These are phyloP conservation scores for Schoenoplectus tabernaemontani DNA, from an alignment of 202 grass and related monocot genomes.

Conservation along the genomic window DNA sequence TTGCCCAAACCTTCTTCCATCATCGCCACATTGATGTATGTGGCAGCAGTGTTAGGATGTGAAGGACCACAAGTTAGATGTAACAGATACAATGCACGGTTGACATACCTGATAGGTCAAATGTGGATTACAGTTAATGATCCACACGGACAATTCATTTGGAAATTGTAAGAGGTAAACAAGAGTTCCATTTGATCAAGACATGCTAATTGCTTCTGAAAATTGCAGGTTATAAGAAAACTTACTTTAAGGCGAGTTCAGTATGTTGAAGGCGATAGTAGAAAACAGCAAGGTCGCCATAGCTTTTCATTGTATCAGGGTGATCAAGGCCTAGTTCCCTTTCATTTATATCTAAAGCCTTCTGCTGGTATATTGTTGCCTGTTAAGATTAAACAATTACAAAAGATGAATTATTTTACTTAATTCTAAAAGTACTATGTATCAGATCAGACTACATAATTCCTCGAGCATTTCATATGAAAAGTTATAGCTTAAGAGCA, in stretches of 20 bases:
- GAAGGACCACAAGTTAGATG: constrained; percentile 90
- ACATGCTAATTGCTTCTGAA: neutral
- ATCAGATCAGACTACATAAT: neutral
- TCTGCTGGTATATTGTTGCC: constrained; percentile 99
- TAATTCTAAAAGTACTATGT: neutral
- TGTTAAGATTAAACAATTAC: constrained; percentile 34
- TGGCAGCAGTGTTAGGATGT: constrained; percentile 98
- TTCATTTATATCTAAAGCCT: constrained; percentile 97
- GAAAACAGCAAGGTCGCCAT: constrained; percentile 98
- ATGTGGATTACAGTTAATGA: neutral
- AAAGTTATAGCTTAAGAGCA: neutral
- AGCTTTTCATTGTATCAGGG: constrained; percentile 99
- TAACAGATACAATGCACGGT: constrained; percentile 89
- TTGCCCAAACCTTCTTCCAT: constrained; percentile 99
- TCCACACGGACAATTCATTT: constrained; percentile 13
- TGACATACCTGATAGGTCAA: constrained; percentile 69
- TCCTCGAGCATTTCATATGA: neutral
- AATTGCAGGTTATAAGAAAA: neutral
- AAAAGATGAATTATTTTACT: constrained; percentile 9
- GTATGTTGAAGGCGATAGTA: constrained; percentile 99
- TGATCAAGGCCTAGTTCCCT: constrained; percentile 99
- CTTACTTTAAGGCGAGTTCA: constrained; percentile 93
- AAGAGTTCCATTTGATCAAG: neutral
- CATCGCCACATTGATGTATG: constrained; percentile 98
- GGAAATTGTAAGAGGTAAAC: neutral